Base-by-base conservation (phyloP, 768 basidiomycete genomes). In the Termitomyces sp. region DNA sequence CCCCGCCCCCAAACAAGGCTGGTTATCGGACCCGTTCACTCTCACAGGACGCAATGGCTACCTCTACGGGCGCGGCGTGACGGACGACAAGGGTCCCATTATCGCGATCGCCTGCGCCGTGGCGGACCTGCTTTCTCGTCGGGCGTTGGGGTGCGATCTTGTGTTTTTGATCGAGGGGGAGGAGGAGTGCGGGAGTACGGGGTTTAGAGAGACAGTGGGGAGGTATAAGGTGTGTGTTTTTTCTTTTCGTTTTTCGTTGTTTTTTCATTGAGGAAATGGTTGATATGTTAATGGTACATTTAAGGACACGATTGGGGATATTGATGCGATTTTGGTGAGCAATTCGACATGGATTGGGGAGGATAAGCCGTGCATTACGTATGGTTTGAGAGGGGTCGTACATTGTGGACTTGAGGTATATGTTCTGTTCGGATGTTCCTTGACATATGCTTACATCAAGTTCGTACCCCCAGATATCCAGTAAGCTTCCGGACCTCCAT, bases 281-380 rank as follows among this genome's bases (percentile, higher is more conserved):
- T 55, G 16, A 22, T 18, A 11, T 18, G 18, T 20, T 48, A 12
- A 4, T 44, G 4, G 28, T 40, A 33, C 56, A 16, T 50, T 57
- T 55, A 44, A 94, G 92, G 85, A 88, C 66, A 75, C 81, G 46
- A 95, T 98, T 67, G 95, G 96, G 1, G 75, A 86, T 42, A 85
- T 98, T 49, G 94, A 98, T 75, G 90, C 90, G 1, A 94, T 98
- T 59, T 76, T 98, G 18, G 89, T 94, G 62, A 93, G 92, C 66
- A 98, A 99, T 70, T 98, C 96, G 22, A 96, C 93, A 11, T 99
- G 96, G 96, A 94, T 98, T 65, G 90, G 90, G 13, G 93, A 97
- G 67, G 86, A 90, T 64, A 84, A 86, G 7, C 96, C 97, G 0
- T 98, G 96, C 68, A 89, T 98, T 55, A 97, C 96, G 0, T 97